phyloP scores from a whole-genome alignment of 768 basidiomycete species.

The Xerocomus spinulosus region DNA sequence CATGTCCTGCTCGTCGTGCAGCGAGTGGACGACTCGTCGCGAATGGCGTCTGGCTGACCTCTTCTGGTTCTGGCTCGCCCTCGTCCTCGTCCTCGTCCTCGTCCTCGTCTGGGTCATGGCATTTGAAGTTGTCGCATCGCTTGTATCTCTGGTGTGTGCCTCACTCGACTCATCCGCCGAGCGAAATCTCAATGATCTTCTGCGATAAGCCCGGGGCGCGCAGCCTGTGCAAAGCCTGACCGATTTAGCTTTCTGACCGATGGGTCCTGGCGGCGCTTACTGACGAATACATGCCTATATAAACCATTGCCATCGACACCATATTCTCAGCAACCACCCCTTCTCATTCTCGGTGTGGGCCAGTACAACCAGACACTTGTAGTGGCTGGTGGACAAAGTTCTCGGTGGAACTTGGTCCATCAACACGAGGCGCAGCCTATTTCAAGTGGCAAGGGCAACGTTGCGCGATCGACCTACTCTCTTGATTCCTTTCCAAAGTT shows the following conservation, averaged over 20 bases:
- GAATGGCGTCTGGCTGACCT: neutral
- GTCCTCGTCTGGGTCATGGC: conserved; percentile 24
- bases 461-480: too few species aligned
- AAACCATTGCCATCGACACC: conserved; percentile 1
- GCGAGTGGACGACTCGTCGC: neutral
- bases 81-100: too few species aligned
- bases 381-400: too few species aligned
- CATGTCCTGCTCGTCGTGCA: conserved; percentile 22
- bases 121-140: too few species aligned
- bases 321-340: neutral
- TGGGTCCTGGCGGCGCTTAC: conserved; percentile 8
- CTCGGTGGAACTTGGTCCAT: too few species aligned
- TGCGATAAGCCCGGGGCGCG: neutral
- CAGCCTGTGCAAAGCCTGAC: conserved; percentile 5
- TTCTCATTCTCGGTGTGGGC: conserved; percentile 6
- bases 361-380: too few species aligned
- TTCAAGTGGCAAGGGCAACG: too few species aligned
- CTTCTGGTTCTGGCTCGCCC: conserved; percentile 26
- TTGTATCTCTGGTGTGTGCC: too few species aligned
- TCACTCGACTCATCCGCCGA: neutral
- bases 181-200: neutral
- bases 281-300: conserved; percentile 1
- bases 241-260: conserved; percentile 2
- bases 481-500: too few species aligned
- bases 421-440: too few species aligned